Base-by-base conservation (phyloP, 2,329 filamentous ascomycete genomes). In the Microcyclosporella mali region DNA sequence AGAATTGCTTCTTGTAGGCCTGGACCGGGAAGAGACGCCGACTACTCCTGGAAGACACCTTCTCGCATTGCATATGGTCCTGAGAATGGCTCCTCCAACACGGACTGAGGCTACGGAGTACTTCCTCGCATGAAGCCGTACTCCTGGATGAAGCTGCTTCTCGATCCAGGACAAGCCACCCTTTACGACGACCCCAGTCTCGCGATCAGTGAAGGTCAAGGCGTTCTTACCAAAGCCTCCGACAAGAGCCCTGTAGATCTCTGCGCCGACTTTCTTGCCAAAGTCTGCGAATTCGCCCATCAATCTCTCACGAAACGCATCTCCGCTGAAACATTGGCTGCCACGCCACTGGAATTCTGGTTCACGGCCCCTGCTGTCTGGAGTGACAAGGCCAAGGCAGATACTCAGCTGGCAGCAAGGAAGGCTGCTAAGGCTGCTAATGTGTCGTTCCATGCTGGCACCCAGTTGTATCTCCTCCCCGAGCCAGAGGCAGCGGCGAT, bases 341-440 rank as follows among this genome's bases (percentile, higher is more conserved):
- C 77, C 7, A 88, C 83, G 3, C 81, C 79, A 53, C 78, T 87
- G 29, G 80, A 88, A 47, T 88, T 85, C 55, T 83, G 88, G 42
- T 70, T 89, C 43, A 88, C 85, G 0, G 85, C 84, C 35, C 85
- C 85, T 6, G 85, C 85, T 6, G 83, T 88, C 2, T 89, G 85
- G 85, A 84, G 80, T 17, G 85, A 89, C 59, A 77, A 81, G 0
- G 85, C 84, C 11, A 88, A 88, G 66, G 83, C 85, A 58, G 84
- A 83, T 6, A 89, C 85, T 2, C 64, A 87, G 28, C 76, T 81
- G 57, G 85, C 85, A 6, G 84, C 84, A 2, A 80, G 86, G 64
- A 70, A 79, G 36, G 85, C 85, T 0, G 85, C 84, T 3, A 85
- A 88, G 79, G 83, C 83, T 3, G 73, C 61, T 12, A 75, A 81